A percentile compares a stretch with the other conserved stretches of the same genome.
These are phyloP conservation scores for Zygoascus sp. DNA, from an alignment of 1,139 yeast species.

Conservation along the genomic window DNA sequence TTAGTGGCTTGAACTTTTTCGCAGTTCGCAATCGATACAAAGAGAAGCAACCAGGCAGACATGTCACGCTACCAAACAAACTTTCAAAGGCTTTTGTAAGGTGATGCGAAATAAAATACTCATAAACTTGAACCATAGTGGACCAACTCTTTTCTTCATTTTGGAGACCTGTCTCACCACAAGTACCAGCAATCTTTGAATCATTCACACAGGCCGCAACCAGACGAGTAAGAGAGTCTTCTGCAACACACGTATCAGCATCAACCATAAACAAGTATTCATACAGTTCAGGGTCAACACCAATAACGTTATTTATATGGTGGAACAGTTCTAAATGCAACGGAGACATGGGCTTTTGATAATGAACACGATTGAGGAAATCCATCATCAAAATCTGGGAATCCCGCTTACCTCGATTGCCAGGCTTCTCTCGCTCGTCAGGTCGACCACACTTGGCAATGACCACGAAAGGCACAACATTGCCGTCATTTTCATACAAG, in stretches of 20 bases:
- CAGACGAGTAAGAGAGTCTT: slow-evolving; percentile 37
- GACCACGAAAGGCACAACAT: slow-evolving; percentile 39
- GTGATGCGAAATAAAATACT: slow-evolving; percentile 41
- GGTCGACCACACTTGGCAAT: slow-evolving; percentile 40
- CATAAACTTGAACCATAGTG: slow-evolving; percentile 43
- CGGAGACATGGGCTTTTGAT: slow-evolving; percentile 39
- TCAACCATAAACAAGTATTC: slow-evolving; percentile 40
- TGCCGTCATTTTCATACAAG: slow-evolving; percentile 38
- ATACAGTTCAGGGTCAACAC: slow-evolving; percentile 41
- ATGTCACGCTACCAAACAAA: slow-evolving; percentile 40
- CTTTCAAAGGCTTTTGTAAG: slow-evolving; percentile 41
- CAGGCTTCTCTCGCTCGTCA: slow-evolving; percentile 36
- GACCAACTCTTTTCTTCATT: slow-evolving; percentile 38
- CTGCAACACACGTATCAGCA: slow-evolving; percentile 39
- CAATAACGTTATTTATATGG: slow-evolving; percentile 40
- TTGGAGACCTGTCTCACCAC: slow-evolving; percentile 41
- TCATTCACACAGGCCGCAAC: slow-evolving; percentile 39
- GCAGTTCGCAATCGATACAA: slow-evolving; percentile 39
- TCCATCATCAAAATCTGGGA: slow-evolving; percentile 41
- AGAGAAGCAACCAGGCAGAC: slow-evolving; percentile 43
- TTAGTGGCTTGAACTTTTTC: slow-evolving; percentile 36
- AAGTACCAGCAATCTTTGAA: slow-evolving; percentile 38
- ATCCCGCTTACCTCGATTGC: slow-evolving; percentile 43
- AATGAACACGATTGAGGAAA: slow-evolving; percentile 39
- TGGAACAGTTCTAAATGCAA: slow-evolving; percentile 41